phyloP scores from a whole-genome alignment of 805 yeast genomes.

The Spathaspora sp. region DNA sequence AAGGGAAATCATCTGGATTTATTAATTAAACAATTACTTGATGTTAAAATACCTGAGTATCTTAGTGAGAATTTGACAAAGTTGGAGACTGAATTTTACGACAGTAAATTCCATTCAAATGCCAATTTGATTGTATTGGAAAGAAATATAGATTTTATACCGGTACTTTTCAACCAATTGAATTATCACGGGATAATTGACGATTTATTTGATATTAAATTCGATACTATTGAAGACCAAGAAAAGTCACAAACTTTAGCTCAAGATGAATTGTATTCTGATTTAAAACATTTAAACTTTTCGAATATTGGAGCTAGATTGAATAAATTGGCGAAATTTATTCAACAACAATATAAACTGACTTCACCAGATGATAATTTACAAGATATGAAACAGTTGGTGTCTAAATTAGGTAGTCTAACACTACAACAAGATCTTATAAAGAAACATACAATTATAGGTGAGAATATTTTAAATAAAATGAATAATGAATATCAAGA shows the following conservation, averaged over 20 bases:
- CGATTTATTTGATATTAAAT: conserved; percentile 56
- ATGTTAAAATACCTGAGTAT: conserved; percentile 31
- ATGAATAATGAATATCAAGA: conserved; percentile 43
- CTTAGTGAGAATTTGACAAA: conserved; percentile 31
- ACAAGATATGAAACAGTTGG: conserved; percentile 64
- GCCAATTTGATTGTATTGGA: conserved; percentile 77
- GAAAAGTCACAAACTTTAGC: conserved; percentile 8
- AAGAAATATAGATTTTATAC: conserved; percentile 67
- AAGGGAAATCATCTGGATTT: conserved; percentile 57
- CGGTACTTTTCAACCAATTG: conserved; percentile 71
- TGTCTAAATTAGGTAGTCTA: conserved; percentile 61
- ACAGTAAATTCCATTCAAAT: conserved; percentile 39
- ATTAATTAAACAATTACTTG: conserved; percentile 40
- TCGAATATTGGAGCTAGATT: conserved; percentile 73
- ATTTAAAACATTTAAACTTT: conserved; percentile 66
- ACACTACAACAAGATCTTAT: conserved; percentile 67
- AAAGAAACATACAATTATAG: conserved; percentile 69
- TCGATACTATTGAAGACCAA: conserved; percentile 23
- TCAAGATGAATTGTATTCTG: conserved; percentile 16
- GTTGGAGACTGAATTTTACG: conserved; percentile 35
- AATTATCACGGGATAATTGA: conserved; percentile 81
- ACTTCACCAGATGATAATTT: conserved; percentile 13
- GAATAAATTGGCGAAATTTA: conserved; percentile 63
- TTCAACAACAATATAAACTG: conserved; percentile 58
- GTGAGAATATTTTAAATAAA: conserved; percentile 55